phyloP scores from a whole-genome alignment of 2,329 filamentous ascomycete genomes.

The Torrubiellomyces zombiae region DNA sequence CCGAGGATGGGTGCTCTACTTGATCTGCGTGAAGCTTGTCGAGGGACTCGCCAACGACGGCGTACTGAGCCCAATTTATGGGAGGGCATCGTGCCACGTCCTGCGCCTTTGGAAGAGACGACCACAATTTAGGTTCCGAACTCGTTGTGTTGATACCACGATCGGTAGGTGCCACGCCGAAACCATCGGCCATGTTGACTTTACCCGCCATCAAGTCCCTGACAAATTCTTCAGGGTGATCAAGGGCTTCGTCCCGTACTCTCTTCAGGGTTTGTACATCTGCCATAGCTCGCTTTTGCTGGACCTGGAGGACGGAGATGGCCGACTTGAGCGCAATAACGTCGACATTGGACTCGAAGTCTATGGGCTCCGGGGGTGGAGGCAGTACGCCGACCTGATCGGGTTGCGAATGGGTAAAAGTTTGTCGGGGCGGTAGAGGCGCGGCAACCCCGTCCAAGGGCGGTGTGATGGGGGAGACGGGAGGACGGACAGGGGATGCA shows the following conservation, averaged over 20 bases:
- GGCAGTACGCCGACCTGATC: conserved; percentile 24
- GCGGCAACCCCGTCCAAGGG: conserved; percentile 19
- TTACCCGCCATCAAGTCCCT: conserved; percentile 49
- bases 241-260: conserved; percentile 54
- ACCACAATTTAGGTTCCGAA: conserved; percentile 28
- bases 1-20: conserved; percentile 42
- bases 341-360: conserved; percentile 58
- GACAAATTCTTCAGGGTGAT: conserved; percentile 55
- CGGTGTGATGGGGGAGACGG: conserved; percentile 39
- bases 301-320: conserved; percentile 73
- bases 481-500: conserved; percentile 29
- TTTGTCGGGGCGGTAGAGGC: conserved; percentile 13
- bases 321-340: conserved; percentile 73
- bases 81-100: conserved; percentile 73
- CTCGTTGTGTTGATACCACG: conserved; percentile 14
- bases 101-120: conserved; percentile 57
- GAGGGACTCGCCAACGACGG: conserved; percentile 61
- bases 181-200: conserved; percentile 20
- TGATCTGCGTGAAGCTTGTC: conserved; percentile 79
- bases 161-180: conserved; percentile 8
- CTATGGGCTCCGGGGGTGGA: conserved; percentile 34
- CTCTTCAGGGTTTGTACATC: conserved; percentile 57
- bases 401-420: conserved; percentile 28
- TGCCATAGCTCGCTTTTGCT: conserved; percentile 58
- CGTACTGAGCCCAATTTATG: conserved; percentile 91